Evolutionary conservation across 2,329 filamentous ascomycete genomes (phyloP).

Genomic region (Cladorrhinum sp.): DNA sequence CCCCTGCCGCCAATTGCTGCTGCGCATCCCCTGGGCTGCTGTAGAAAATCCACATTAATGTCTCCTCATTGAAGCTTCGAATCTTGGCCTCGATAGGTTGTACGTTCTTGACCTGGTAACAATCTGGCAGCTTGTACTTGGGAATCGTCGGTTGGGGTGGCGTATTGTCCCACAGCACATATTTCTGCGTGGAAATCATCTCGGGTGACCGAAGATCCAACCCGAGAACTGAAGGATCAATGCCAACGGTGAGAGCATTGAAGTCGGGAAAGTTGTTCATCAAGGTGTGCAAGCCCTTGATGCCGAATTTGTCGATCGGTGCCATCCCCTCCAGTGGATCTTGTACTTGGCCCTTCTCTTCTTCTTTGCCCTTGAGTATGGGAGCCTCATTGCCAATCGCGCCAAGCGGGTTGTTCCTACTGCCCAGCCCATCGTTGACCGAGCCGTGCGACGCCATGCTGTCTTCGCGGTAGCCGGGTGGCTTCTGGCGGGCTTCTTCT

Average conservation of each 20-base stretch:
- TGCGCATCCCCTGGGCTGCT: conserved; percentile 61
- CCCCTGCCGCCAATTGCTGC: conserved; percentile 60
- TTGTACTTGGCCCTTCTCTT: conserved; percentile 42
- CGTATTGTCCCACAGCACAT: conserved; percentile 59
- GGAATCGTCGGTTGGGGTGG: conserved; percentile 56
- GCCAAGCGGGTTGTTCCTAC: conserved; percentile 40
- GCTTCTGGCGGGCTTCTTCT: conserved; percentile 47
- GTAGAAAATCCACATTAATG: conserved; percentile 68
- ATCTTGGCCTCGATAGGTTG: conserved; percentile 64
- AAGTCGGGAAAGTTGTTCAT: conserved; percentile 65
- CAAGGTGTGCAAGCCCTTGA: conserved; percentile 61
- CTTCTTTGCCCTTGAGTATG: conserved; percentile 41
- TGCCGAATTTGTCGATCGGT: conserved; percentile 61
- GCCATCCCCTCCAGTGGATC: conserved; percentile 61
- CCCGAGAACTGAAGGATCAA: conserved; percentile 56
- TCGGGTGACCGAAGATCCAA: conserved; percentile 56
- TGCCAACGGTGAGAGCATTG: conserved; percentile 56
- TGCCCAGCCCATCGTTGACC: conserved; percentile 37
- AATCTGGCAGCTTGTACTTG: conserved; percentile 59
- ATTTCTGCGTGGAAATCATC: conserved; percentile 56
- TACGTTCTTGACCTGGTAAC: conserved; percentile 65
- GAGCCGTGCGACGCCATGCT: conserved; percentile 35
- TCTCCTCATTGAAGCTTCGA: conserved; percentile 65
- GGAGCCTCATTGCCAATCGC: conserved; percentile 46
- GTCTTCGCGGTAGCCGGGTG: conserved; percentile 44